These are phyloP conservation scores for Penicillium taxi DNA, from an alignment of 495 filamentous ascomycete genomes.

Conservation along the genomic window DNA sequence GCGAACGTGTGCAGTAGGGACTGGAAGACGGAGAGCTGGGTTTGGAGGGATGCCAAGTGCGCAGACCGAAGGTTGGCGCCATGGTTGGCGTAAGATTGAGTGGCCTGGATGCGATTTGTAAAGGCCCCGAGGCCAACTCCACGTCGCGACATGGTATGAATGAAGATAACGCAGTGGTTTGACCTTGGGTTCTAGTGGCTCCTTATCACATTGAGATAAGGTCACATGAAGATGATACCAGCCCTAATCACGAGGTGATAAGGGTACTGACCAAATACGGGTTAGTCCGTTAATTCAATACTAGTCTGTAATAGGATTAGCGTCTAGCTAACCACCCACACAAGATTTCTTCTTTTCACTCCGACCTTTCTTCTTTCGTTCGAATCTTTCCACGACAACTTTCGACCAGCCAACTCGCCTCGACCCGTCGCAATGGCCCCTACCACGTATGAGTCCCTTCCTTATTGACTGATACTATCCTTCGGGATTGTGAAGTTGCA, in stretches of 20 bases:
- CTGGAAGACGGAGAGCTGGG: conserved; percentile 92
- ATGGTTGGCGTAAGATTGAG: conserved; percentile 79
- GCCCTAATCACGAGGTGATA: conserved; percentile 23
- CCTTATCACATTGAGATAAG: conserved; percentile 6
- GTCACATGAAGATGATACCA: conserved; percentile 8
- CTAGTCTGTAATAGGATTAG: conserved; percentile 9
- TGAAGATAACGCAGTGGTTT: background rate
- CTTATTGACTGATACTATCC: conserved; percentile 35
- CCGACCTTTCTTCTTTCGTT: conserved; percentile 17
- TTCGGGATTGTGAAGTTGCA: conserved; percentile 46
- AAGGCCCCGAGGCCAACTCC: conserved; percentile 91
- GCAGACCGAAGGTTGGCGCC: conserved; percentile 72
- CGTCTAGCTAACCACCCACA: conserved; percentile 24
- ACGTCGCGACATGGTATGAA: conserved; percentile 41
- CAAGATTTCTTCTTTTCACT: conserved; percentile 24
- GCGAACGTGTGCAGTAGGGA: conserved; percentile 88
- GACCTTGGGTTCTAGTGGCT: background rate
- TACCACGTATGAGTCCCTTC: conserved; percentile 54
- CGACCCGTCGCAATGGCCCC: conserved; percentile 44
- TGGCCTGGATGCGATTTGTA: conserved; percentile 69
- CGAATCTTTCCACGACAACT: conserved; percentile 32
- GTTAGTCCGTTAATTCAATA: background rate
- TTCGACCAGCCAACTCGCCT: conserved; percentile 34
- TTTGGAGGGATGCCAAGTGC: conserved; percentile 74
- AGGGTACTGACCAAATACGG: conserved; percentile 11